Conservation (phyloP, 106 monocot genomes). For the Amphibolis antarctica region DNA sequence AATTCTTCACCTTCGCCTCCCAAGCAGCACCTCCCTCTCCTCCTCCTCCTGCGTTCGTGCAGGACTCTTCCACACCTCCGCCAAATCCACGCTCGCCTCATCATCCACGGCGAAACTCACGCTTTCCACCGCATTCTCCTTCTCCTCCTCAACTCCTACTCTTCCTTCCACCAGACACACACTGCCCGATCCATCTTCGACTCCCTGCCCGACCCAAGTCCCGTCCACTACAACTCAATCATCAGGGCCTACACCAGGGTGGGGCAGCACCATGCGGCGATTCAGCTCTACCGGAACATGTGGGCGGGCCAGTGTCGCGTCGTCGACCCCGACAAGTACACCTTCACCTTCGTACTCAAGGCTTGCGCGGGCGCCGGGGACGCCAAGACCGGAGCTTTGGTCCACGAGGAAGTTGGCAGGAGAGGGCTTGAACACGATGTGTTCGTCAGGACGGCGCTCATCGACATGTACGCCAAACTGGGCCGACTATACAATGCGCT, state of each 20-base stretch:
- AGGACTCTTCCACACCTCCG: neutral
- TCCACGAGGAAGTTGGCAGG: constrained; percentile 24
- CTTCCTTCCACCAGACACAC: constrained; percentile 1
- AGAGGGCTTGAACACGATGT: constrained; percentile 36
- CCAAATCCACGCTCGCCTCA: neutral
- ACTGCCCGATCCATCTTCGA: neutral
- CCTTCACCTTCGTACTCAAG: constrained; percentile 51
- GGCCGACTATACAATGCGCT: constrained; percentile 28
- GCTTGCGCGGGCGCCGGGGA: constrained; percentile 41
- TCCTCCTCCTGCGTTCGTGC: neutral
- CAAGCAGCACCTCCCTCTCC: neutral
- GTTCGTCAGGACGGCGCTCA: constrained; percentile 40
- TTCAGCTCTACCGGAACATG: constrained; percentile 12
- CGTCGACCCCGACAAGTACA: constrained; percentile 38
- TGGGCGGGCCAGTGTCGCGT: neutral
- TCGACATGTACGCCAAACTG: constrained; percentile 50
- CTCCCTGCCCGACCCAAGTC: neutral
- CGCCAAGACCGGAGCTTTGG: constrained; percentile 4
- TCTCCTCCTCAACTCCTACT: constrained; percentile 2
- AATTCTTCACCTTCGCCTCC: too few species aligned
- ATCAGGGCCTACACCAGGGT: constrained; percentile 12
- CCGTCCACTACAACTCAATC: constrained; percentile 3
- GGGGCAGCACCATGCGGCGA: constrained; percentile 4
- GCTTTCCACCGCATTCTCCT: neutral
- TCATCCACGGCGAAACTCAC: neutral